These are phyloP conservation scores for Tricholoma saponaceum DNA, from an alignment of 768 basidiomycete species.

Conservation along the genomic window DNA sequence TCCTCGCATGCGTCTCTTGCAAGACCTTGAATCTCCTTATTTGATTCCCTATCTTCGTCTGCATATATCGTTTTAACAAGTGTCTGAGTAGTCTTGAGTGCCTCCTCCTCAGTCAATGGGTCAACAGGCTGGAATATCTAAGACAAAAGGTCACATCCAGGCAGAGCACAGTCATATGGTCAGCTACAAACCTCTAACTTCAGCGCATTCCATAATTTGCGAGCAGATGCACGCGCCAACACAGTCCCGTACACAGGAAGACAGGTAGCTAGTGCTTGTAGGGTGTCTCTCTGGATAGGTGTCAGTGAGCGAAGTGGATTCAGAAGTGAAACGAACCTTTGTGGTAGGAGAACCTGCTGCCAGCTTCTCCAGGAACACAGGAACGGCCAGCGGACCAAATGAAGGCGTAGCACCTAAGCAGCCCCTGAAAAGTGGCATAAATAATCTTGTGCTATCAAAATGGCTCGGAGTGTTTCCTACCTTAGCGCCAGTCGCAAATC, in stretches of 20 bases:
- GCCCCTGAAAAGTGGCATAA: slow-evolving; percentile 30
- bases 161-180: neutral
- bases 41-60: slow-evolving; percentile 36
- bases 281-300: slow-evolving; percentile 69
- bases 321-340: slow-evolving; percentile 52
- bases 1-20: slow-evolving; percentile 76
- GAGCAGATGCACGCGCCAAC: slow-evolving; percentile 56
- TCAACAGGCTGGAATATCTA: slow-evolving; percentile 96
- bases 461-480: slow-evolving; percentile 29
- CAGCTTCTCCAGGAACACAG: slow-evolving; percentile 90
- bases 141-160: neutral
- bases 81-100: slow-evolving; percentile 64
- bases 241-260: slow-evolving; percentile 81
- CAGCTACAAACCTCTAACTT: slow-evolving; percentile 71
- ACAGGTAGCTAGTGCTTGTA: slow-evolving; percentile 72
- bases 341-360: slow-evolving; percentile 73
- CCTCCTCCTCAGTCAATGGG: slow-evolving; percentile 63
- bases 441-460: neutral
- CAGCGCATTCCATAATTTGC: slow-evolving; percentile 85
- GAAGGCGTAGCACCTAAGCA: slow-evolving; percentile 77
- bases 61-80: slow-evolving; percentile 75
- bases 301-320: neutral
- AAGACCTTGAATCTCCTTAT: slow-evolving; percentile 48
- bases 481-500: slow-evolving; percentile 74
- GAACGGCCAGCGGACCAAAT: slow-evolving; percentile 82